phyloP scores from a whole-genome alignment of 495 filamentous ascomycete genomes.

The Lophium mytilinum region DNA sequence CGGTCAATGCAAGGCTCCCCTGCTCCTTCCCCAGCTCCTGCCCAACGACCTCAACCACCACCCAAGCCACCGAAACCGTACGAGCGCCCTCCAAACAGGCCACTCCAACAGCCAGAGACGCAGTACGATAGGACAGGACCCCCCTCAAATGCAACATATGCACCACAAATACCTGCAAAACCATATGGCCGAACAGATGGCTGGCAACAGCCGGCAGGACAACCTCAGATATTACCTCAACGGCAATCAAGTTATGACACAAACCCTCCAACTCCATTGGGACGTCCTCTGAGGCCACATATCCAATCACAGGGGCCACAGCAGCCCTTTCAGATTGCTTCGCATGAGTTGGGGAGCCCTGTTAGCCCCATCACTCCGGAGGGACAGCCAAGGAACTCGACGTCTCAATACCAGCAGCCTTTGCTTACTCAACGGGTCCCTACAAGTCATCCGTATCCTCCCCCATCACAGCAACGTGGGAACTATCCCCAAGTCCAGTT shows the following conservation, averaged over 20 bases:
- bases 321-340: constrained; percentile 5
- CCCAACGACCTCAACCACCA: constrained; percentile 31
- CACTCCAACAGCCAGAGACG: constrained; percentile 13
- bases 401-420: constrained; percentile 13
- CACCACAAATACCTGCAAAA: constrained; percentile 7
- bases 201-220: constrained; percentile 12
- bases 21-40: constrained; percentile 39
- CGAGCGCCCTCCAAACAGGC: constrained; percentile 14
- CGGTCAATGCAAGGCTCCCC: constrained; percentile 20
- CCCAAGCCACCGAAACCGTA: constrained; percentile 34
- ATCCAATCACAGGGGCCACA: constrained; percentile 6
- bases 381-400: constrained; percentile 5
- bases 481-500: background rate
- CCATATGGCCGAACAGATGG: background rate
- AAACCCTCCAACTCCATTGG: constrained; percentile 5
- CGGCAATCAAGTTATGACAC: constrained; percentile 16
- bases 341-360: constrained; percentile 22
- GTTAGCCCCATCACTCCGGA: constrained; percentile 24
- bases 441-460: background rate
- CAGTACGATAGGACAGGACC: constrained; percentile 13
- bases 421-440: background rate
- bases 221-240: constrained; percentile 3
- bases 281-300: constrained; percentile 6
- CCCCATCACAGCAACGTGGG: constrained; percentile 6
- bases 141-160: constrained; percentile 23